These are phyloP conservation scores for Laetiporus sulphureus DNA, from an alignment of 1,284 basidiomycete genomes.

Conservation along the genomic window DNA sequence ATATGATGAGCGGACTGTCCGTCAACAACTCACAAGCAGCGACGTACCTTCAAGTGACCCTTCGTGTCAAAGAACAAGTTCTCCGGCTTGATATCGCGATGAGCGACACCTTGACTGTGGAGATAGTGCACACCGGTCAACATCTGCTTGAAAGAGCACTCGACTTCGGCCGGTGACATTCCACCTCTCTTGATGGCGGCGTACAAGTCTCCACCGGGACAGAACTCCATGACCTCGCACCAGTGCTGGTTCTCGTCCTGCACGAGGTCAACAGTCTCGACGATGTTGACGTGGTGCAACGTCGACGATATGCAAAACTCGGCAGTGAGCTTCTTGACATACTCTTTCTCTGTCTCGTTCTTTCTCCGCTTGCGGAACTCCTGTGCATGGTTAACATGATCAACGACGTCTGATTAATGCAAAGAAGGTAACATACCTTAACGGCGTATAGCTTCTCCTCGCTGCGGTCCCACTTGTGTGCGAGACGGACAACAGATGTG, in stretches of 20 bases:
- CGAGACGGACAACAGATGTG: slow-evolving; percentile 92
- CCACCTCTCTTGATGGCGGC: slow-evolving; percentile 97
- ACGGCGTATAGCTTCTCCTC: slow-evolving; percentile 99
- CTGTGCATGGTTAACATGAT: too few species aligned
- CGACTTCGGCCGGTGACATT: slow-evolving; percentile 92
- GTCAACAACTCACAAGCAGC: slow-evolving; percentile 1
- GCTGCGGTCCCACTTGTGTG: slow-evolving; percentile 96
- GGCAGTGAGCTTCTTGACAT: slow-evolving; percentile 98
- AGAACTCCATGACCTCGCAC: slow-evolving; percentile 99
- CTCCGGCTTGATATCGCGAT: slow-evolving; percentile 98
- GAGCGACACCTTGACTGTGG: slow-evolving; percentile 94
- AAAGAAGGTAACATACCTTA: slow-evolving; percentile 57
- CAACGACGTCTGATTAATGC: too few species aligned
- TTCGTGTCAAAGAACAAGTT: slow-evolving; percentile 92
- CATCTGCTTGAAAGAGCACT: slow-evolving; percentile 98
- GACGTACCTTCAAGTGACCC: slow-evolving; percentile 84
- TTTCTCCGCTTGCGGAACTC: slow-evolving; percentile 98
- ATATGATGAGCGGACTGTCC: slow-evolving; percentile 8
- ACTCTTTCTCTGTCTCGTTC: slow-evolving; percentile 99
- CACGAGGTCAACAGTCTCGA: slow-evolving; percentile 97
- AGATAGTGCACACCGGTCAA: slow-evolving; percentile 85
- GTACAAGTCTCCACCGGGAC: slow-evolving; percentile 94
- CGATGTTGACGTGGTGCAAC: slow-evolving; percentile 92
- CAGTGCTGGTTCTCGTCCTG: slow-evolving; percentile 95
- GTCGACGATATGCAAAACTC: slow-evolving; percentile 99